Base-by-base conservation (phyloP, 2,329 filamentous ascomycete genomes). In the Penicillium sp. region DNA sequence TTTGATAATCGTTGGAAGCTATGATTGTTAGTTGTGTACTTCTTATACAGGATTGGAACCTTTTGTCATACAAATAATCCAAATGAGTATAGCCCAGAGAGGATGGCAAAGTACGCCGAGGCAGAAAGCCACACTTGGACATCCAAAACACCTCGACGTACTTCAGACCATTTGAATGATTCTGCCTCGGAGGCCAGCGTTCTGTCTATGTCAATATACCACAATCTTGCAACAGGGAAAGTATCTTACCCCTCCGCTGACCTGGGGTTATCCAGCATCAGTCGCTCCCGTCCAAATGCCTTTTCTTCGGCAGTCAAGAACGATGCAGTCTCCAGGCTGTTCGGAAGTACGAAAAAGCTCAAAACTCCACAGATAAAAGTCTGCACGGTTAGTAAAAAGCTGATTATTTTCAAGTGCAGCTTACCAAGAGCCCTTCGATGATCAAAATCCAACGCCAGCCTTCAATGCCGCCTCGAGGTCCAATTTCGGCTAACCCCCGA, bases 401-500 rank as follows among this genome's bases (percentile, higher is more conserved):
- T 46, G 34, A 40, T 10, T n/a, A 16, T 11, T 14, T 22, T 31
- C 39, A 3, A 2, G 14, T 36, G 11, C 38, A 16, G 21, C 2
- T 36, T 59, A 71, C 70, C 65, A 73, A 49, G 13, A 73, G 64
- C 0, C 85, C 84, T 62, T 86, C 85, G 7, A 86, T 77, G 44
- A 86, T 80, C 53, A 87, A 83, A 14, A 87, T 86, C 83, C 83
- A 87, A 29, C 83, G 75, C 84, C 84, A 87, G 3, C 78, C 79
- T 55, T 78, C 79, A 4, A 85, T 71, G 0, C 80, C 80, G 14
- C 81, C 83, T 4, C 75, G 69, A 0, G 78, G 77, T 0, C 80
- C 83, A 54, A 88, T 86, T n/a, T 81, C 79, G 0, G 82, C 81
- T 5, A 88, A 73, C 0, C 84, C 86, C 9, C 84, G 78, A 7